Evolutionary conservation across 2,329 filamentous ascomycete genomes (phyloP), one percentile per base, ranked within the genome.

Genomic region (Talaromyces albobiverticillius): DNA sequence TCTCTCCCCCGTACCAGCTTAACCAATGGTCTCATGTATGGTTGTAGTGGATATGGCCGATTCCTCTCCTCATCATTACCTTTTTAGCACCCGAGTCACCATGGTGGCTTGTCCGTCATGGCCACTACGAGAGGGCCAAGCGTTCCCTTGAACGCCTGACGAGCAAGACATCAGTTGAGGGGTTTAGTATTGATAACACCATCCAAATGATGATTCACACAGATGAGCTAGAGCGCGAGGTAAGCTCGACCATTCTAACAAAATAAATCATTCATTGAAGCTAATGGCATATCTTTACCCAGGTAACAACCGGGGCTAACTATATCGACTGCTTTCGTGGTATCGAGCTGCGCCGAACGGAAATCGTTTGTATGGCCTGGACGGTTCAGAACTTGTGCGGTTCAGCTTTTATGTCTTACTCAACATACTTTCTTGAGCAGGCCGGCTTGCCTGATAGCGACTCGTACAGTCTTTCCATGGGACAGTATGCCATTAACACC

Each of bases 401-500:
- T 3, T 57, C 58, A 6, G 54, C 60, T 11, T 63, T 74, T 48
- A 64, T 63, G 18, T 66, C 26, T 2, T 34, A 64, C 45, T 60
- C 64, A 2, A 68, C 70, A 8, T 62, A 65, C 29, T 74, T 75
- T 61, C 72, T 67, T 56, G 59, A 65, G 34, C 64, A 66, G 41
- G 71, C 73, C n/a, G 73, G 74, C 2, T 61, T 76, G 26, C 26
- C 26, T 29, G 26, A 29, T 29, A 29, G 26, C 4, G 58, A 69
- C 40, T 64, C 72, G 0, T 75, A 75, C 56, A 65, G 64, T 13
- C 59, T 77, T 29, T 66, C 68, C 2, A 54, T 72, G 13, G 83
- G 82, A 34, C 80, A 86, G 65, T 86, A 86, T 59, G 83, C 77
- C 38, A 84, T 88, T 64, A 78, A 76, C 6, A 73, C 79, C 45